Conservation (phyloP, 1,284 basidiomycete genomes). For the Heterobasidion parviporum region DNA sequence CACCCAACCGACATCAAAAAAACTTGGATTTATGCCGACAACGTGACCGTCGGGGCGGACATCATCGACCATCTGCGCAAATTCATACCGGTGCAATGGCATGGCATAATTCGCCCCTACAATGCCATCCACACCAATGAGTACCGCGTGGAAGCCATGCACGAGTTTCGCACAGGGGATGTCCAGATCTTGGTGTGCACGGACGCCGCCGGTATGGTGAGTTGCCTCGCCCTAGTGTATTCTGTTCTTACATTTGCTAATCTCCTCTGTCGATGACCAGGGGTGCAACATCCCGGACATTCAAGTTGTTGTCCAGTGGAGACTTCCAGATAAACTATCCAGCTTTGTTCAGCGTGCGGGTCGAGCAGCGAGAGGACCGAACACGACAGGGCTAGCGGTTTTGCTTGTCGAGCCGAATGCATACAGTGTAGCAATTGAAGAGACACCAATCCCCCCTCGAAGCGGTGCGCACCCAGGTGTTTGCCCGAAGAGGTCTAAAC, state of each 20-base stretch:
- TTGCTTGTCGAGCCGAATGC: slow-evolving; percentile 16
- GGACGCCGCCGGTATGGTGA: slow-evolving; percentile 26
- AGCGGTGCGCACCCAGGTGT: too few species aligned
- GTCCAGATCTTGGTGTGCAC: slow-evolving; percentile 17
- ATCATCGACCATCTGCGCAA: slow-evolving; percentile 15
- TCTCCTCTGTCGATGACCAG: too few species aligned
- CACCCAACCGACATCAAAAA: slow-evolving; percentile 8
- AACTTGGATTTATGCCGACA: slow-evolving; percentile 16
- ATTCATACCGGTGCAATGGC: not conserved
- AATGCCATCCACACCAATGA: slow-evolving; percentile 12
- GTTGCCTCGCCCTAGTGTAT: slow-evolving; percentile 5
- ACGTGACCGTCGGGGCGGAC: slow-evolving; percentile 11
- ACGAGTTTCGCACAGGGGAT: too few species aligned
- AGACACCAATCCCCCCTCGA: too few species aligned
- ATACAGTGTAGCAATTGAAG: not conserved
- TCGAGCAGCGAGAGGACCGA: slow-evolving; percentile 12
- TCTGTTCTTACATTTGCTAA: too few species aligned
- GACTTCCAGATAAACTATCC: slow-evolving; percentile 15
- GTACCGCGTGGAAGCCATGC: too few species aligned
- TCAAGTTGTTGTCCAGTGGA: slow-evolving; percentile 18
- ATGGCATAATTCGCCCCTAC: slow-evolving; percentile 11
- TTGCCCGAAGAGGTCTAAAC: too few species aligned
- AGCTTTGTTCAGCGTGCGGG: slow-evolving; percentile 18
- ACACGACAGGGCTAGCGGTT: slow-evolving; percentile 11
- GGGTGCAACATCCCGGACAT: slow-evolving; percentile 18